Evolutionary conservation across 2,329 filamentous ascomycete genomes (phyloP), one percentile per base, ranked within the genome.

Genomic region (Mycogone perniciosa): DNA sequence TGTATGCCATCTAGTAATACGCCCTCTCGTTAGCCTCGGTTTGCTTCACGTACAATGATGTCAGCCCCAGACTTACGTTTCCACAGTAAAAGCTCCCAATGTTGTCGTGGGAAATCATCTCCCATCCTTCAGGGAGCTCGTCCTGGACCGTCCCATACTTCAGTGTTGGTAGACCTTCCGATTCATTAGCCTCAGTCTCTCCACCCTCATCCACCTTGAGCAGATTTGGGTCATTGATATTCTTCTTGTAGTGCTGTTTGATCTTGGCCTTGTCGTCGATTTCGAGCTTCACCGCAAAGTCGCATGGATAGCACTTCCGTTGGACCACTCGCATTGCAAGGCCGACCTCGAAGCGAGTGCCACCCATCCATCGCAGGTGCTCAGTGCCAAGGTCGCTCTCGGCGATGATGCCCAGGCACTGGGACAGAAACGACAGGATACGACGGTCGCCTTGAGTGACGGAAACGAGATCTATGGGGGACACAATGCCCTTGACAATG

Each of bases 1-100:
- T 92, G 68, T 86, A 95, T 27, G 87, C 83, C 85, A 97, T 95
- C 82, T 86, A 48, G 9, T 11, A 29, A 29, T 4, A 11, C n/a
- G 11, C 7, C 26, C n/a, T 8, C 4, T 7, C 4, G 11, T 5
- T 5, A 10, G 29, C 10, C 9, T 42, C 13, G 13, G 20, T 34
- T 5, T 33, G 4, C 4, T 34, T 31, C 4, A 20, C 20, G 20
- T 20, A 20, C 5, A 9, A 13, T 29, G 4, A 9, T 26, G 4
- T 31, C 27, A 30, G 3, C 11, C n/a, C n/a, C 20, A 29, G 20
- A 72, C 81, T 71, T 64, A 85, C 83, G 66, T 96, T 99, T 55
- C 93, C 93, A 31, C 85, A 88, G 69, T 95, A 97, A 66, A 99
- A 95, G 62, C 89, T 96, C 43, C 90, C 90, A 50, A 99, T 74